Base-by-base conservation (phyloP, 177 flowering plant genomes). In the Telopea speciosissima region DNA sequence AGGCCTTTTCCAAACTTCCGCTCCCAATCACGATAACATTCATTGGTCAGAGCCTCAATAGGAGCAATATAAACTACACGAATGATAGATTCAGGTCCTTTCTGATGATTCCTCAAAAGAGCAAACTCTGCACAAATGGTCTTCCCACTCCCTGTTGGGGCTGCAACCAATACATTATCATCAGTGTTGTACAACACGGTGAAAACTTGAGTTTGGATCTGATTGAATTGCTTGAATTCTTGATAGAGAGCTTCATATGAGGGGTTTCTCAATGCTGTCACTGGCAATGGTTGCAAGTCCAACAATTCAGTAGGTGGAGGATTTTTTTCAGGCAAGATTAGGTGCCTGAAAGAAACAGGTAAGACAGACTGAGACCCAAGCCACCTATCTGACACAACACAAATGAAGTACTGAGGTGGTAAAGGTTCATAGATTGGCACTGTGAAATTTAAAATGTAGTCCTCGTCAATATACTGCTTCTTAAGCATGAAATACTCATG, bases 241-340 rank as follows among this genome's bases (percentile, higher is more conserved):
- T 54, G 59, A 54, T 54, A 54, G n/a, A 54, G 59, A 12, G 19
- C 59, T 54, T 54, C 59, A 54, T 54, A 54, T 12, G n/a, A 54
- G 59, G 59, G 59, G 79, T 95, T 95, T 33, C 97, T 87, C 66
- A 95, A 73, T 3, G 97, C 99, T 68, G 93, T 89, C 73, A 92
- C 59, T 0, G 59, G 59, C 59, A 54, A 21, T 54, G 59, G 59
- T 54, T 54, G 59, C 59, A 54, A 54, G 59, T 54, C 59, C 59
- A 54, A 54, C 59, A 54, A 21, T 54, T 54, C 19, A 21, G 59
- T 54, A 2, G 59, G 2, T 12, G 19, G 19, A 54, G 19, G 59
- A 54, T 1, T 8, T 21, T 54, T 54, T 54, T 16, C 59, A 12
- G 59, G 59, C 19, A 54, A 54, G n/a, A 54, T 54, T 16, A 54